Percentiles rank a stretch among this genome's conserved stretches.
phyloP scores from a whole-genome alignment of 139 green algal species.

The Mesostigma viride region DNA sequence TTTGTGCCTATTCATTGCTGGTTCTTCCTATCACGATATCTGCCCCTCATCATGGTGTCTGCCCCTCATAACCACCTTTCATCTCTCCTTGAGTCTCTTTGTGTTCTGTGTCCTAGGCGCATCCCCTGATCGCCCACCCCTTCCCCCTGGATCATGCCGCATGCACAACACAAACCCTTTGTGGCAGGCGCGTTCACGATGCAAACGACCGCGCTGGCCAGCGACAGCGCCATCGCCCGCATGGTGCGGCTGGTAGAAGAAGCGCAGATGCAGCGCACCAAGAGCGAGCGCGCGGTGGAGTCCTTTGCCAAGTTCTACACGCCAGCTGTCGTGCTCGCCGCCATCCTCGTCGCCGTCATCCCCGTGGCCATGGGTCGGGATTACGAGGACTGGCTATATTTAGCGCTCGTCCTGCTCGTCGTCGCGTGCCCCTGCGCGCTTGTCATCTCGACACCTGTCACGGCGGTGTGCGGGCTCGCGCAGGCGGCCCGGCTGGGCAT shows the following conservation, averaged over 20 bases:
- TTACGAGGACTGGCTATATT: slow-evolving; percentile 46
- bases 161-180: too few relatives aligned
- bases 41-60: too few relatives aligned
- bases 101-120: too few relatives aligned
- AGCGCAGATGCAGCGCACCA: slow-evolving; percentile 45
- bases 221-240: slow-evolving; percentile 51
- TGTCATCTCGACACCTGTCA: slow-evolving; percentile 67
- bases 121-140: too few relatives aligned
- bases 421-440: slow-evolving; percentile 72
- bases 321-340: slow-evolving; percentile 50
- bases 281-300: slow-evolving; percentile 43
- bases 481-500: slow-evolving; percentile 44
- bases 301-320: slow-evolving; percentile 62
- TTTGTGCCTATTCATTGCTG: too few relatives aligned
- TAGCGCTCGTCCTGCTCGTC: slow-evolving; percentile 63
- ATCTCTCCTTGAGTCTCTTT: too few relatives aligned
- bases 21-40: too few relatives aligned
- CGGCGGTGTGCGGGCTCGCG: slow-evolving; percentile 44
- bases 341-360: slow-evolving; percentile 40
- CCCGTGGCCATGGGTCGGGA: slow-evolving; percentile 30
- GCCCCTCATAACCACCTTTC: too few relatives aligned
- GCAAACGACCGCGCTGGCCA: slow-evolving; percentile 40
- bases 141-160: too few relatives aligned
- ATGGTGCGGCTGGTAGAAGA: slow-evolving; percentile 56
- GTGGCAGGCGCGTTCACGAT: too few relatives aligned